Evolutionary conservation across 1,284 basidiomycete species (phyloP).

Genomic region (Boletus mariae): DNA sequence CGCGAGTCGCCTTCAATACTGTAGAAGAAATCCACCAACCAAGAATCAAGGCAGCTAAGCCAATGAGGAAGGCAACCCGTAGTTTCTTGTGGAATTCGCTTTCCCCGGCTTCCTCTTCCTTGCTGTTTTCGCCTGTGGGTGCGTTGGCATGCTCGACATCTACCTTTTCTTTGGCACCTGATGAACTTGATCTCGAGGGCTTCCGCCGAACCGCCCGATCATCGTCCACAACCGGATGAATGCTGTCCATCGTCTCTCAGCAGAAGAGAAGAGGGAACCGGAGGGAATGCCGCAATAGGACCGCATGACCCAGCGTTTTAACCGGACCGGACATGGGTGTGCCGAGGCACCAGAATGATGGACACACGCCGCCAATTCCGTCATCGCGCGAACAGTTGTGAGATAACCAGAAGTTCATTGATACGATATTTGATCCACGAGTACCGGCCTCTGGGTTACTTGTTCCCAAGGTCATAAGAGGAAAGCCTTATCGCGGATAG

Average conservation of each 20-base stretch:
- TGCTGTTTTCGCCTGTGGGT: slow-evolving; percentile 25
- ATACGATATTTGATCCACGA: neutral
- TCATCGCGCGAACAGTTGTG: neutral
- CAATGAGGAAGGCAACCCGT: slow-evolving; percentile 46
- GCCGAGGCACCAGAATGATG: neutral
- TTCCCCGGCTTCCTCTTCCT: slow-evolving; percentile 16
- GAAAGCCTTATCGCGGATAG: too few species aligned
- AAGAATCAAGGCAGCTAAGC: slow-evolving; percentile 57
- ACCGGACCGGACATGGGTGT: slow-evolving; percentile 2
- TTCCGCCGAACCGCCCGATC: slow-evolving; percentile 20
- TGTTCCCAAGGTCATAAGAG: too few species aligned
- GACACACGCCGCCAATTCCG: too few species aligned
- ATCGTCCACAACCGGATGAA: neutral
- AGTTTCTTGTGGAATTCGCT: slow-evolving; percentile 25
- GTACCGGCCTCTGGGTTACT: neutral
- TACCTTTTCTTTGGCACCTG: slow-evolving; percentile 23
- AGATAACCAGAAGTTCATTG: neutral
- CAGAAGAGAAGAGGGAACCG: neutral
- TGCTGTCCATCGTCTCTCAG: slow-evolving; percentile 20
- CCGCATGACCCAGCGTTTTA: neutral
- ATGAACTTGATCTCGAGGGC: slow-evolving; percentile 11
- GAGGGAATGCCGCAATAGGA: neutral
- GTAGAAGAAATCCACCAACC: slow-evolving; percentile 82
- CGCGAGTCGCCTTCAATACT: slow-evolving; percentile 61
- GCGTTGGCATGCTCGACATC: slow-evolving; percentile 15